These are phyloP conservation scores for Lotmaria passim DNA, from an alignment of 208 protist species.

Conservation along the genomic window DNA sequence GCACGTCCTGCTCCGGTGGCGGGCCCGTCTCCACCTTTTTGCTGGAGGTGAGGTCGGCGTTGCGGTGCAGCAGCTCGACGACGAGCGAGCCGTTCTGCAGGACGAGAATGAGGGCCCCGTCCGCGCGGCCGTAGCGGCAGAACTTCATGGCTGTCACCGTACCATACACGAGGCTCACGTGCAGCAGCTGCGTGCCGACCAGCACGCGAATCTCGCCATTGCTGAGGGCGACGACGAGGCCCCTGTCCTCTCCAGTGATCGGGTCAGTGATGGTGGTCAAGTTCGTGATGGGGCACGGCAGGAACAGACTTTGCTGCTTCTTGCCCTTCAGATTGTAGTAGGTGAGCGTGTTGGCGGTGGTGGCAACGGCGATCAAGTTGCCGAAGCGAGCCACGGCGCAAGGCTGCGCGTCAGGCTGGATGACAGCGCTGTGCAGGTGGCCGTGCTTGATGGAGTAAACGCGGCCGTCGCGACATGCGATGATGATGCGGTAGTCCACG, in stretches of 20 bases:
- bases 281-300: conserved; percentile 76
- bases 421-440: conserved; percentile 68
- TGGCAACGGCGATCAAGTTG: conserved; percentile 89
- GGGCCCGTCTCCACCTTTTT: conserved; percentile 53
- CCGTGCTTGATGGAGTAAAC: conserved; percentile 95
- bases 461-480: conserved; percentile 90
- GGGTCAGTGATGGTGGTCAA: conserved; percentile 71
- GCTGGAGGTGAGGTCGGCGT: conserved; percentile 54
- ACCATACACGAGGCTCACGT: conserved; percentile 81
- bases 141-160: conserved; percentile 89
- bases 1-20: conserved; percentile 92
- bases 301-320: conserved; percentile 70
- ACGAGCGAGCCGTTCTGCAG: conserved; percentile 89
- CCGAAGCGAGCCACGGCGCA: conserved; percentile 83
- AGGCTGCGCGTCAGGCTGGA: conserved; percentile 90
- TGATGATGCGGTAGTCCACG: conserved; percentile 93
- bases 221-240: conserved; percentile 89
- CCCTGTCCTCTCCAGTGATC: conserved; percentile 62
- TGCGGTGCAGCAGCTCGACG: conserved; percentile 93
- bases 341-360: conserved; percentile 87
- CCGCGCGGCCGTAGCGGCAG: conserved; percentile 93
- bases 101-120: conserved; percentile 85
- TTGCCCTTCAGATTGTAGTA: conserved; percentile 93
- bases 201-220: conserved; percentile 94
- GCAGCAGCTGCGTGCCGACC: conserved; percentile 80